Conservation (phyloP, 2,329 filamentous ascomycete species). For the Chalara sp. region DNA sequence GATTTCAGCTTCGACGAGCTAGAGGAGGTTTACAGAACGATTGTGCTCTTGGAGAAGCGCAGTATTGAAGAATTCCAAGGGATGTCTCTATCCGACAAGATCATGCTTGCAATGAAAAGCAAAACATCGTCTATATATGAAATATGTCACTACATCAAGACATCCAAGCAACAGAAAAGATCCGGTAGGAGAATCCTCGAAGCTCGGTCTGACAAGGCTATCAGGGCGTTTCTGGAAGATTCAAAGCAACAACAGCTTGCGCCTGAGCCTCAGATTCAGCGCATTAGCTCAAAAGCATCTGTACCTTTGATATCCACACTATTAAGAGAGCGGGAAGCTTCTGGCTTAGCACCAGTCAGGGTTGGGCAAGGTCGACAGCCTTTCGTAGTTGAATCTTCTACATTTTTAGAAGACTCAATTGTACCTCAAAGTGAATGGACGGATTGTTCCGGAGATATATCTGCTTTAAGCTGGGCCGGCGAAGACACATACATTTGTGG, state of each 20-base stretch:
- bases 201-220: too few species aligned
- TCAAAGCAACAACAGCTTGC: too few species aligned
- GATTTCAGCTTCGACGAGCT: conserved; percentile 14
- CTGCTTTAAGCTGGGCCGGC: conserved; percentile 50
- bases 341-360: conserved; percentile 13
- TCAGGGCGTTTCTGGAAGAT: too few species aligned
- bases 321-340: conserved; percentile 19
- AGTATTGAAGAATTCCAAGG: too few species aligned
- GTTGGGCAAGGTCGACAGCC: conserved; percentile 12
- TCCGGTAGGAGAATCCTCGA: too few species aligned
- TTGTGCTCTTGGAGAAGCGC: too few species aligned
- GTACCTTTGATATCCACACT: conserved; percentile 8
- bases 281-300: background rate
- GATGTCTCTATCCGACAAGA: too few species aligned
- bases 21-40: background rate
- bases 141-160: too few species aligned
- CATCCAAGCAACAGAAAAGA: too few species aligned
- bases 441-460: conserved; percentile 55
- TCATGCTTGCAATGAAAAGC: too few species aligned
- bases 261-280: too few species aligned
- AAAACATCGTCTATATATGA: too few species aligned
- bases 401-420: conserved; percentile 41
- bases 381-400: conserved; percentile 15
- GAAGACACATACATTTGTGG: conserved; percentile 50
- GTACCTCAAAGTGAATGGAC: conserved; percentile 47